These are phyloP conservation scores for Fusarium camptoceras DNA, from an alignment of 2,329 filamentous ascomycete genomes.

Conservation along the genomic window DNA sequence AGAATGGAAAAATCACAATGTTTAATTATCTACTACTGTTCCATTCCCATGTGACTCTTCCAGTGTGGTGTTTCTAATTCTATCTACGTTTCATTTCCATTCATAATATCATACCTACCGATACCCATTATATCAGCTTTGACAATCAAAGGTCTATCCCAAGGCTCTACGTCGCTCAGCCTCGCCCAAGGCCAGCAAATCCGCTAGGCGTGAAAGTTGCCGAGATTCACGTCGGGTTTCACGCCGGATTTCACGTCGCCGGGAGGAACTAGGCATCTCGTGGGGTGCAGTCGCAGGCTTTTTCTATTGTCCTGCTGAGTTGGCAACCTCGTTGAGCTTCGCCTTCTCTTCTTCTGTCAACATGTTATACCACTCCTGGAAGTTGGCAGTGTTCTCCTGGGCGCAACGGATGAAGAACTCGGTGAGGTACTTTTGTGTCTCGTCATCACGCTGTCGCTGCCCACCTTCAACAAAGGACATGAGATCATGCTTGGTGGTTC, in stretches of 20 bases:
- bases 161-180: slow-evolving; percentile 1
- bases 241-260: slow-evolving; percentile 8
- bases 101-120: slow-evolving; percentile 32
- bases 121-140: not conserved
- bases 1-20: slow-evolving; percentile 27
- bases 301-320: slow-evolving; percentile 49
- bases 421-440: slow-evolving; percentile 85
- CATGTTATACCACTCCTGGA: slow-evolving; percentile 68
- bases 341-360: slow-evolving; percentile 67
- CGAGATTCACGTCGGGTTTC: not conserved
- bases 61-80: slow-evolving; percentile 27
- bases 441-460: slow-evolving; percentile 81
- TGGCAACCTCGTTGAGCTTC: slow-evolving; percentile 66
- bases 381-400: slow-evolving; percentile 67
- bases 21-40: not conserved
- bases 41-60: slow-evolving; percentile 2
- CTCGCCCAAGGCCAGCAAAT: not conserved
- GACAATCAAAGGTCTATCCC: slow-evolving; percentile 20
- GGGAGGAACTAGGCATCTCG: slow-evolving; percentile 10
- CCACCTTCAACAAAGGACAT: slow-evolving; percentile 78
- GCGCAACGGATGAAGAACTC: slow-evolving; percentile 79
- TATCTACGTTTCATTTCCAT: slow-evolving; percentile 41
- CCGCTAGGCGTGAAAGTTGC: not conserved
- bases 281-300: slow-evolving; percentile 2
- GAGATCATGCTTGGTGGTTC: slow-evolving; percentile 76